A percentile compares a stretch with the other conserved stretches of the same genome.
phyloP scores from a whole-genome alignment of 1,139 yeast species.

The Yamadazyma taylorii region DNA sequence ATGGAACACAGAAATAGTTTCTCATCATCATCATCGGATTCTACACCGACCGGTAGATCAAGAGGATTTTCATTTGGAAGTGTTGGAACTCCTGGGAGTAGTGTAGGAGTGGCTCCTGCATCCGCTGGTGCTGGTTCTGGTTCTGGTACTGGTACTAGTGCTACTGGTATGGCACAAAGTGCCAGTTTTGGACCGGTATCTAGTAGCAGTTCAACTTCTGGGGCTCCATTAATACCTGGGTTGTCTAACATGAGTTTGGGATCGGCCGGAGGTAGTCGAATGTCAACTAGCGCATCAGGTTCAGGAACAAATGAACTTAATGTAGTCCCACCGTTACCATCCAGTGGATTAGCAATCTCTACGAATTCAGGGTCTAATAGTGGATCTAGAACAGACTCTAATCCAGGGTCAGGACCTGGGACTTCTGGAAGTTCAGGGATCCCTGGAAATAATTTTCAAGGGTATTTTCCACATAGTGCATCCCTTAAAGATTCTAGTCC shows the following conservation, averaged over 20 bases:
- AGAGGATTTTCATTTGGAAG: constrained; percentile 39
- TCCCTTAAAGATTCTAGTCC: constrained; percentile 26
- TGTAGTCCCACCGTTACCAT: neutral
- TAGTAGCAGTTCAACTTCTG: neutral
- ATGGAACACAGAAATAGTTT: constrained; percentile 51
- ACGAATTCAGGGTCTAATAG: neutral
- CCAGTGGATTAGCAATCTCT: neutral
- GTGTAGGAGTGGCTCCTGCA: neutral
- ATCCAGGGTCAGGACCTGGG: constrained; percentile 1
- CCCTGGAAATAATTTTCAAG: constrained; percentile 1
- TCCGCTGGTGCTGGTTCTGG: constrained; percentile 1
- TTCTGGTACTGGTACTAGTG: constrained; percentile 16
- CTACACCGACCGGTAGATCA: constrained; percentile 35
- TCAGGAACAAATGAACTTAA: neutral
- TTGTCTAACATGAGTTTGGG: neutral
- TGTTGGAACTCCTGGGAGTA: constrained; percentile 1
- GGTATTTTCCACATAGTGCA: constrained; percentile 4
- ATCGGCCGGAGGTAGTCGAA: no score
- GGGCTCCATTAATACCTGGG: neutral
- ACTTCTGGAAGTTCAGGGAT: neutral
- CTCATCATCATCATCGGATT: constrained; percentile 46
- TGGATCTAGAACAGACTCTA: no score
- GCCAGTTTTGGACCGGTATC: constrained; percentile 6
- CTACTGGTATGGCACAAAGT: constrained; percentile 10
- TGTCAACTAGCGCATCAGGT: no score